Conservation (phyloP, 331 rosid species). For the Acacia pycnantha region DNA sequence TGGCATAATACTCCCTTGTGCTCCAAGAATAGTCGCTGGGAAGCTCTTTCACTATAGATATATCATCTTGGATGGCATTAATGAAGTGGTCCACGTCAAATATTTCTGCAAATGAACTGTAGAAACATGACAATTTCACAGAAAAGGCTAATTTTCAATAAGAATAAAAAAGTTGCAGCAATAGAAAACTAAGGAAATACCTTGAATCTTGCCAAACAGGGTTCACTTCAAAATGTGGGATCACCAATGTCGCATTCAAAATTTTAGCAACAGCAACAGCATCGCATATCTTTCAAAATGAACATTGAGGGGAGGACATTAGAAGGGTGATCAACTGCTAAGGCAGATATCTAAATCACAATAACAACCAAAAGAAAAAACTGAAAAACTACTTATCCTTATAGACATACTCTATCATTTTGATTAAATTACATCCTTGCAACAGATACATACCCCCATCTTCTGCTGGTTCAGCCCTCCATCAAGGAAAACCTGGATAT, state of each 20-base stretch:
- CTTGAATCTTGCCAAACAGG: slow-evolving; percentile 94
- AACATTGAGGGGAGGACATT: slow-evolving; percentile 1
- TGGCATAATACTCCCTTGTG: slow-evolving; percentile 76
- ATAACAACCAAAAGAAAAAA: slow-evolving; percentile 1
- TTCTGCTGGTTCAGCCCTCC: slow-evolving; percentile 96
- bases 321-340: slow-evolving; percentile 20
- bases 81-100: slow-evolving; percentile 89
- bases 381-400: not conserved
- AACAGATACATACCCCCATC: slow-evolving; percentile 77
- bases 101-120: slow-evolving; percentile 84
- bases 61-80: slow-evolving; percentile 56
- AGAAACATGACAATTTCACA: slow-evolving; percentile 24
- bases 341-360: slow-evolving; percentile 2
- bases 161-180: slow-evolving; percentile 8
- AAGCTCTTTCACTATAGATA: slow-evolving; percentile 68
- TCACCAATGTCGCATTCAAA: slow-evolving; percentile 74
- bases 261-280: slow-evolving; percentile 89
- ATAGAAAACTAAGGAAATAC: slow-evolving; percentile 38
- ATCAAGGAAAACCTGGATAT: slow-evolving; percentile 90
- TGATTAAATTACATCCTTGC: slow-evolving; percentile 25
- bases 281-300: slow-evolving; percentile 65
- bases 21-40: slow-evolving; percentile 78
- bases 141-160: not conserved
- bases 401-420: slow-evolving; percentile 5
- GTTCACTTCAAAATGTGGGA: slow-evolving; percentile 86